Base-by-base conservation (phyloP, 2,329 filamentous ascomycete genomes). In the Pestalotiopsis sp. region DNA sequence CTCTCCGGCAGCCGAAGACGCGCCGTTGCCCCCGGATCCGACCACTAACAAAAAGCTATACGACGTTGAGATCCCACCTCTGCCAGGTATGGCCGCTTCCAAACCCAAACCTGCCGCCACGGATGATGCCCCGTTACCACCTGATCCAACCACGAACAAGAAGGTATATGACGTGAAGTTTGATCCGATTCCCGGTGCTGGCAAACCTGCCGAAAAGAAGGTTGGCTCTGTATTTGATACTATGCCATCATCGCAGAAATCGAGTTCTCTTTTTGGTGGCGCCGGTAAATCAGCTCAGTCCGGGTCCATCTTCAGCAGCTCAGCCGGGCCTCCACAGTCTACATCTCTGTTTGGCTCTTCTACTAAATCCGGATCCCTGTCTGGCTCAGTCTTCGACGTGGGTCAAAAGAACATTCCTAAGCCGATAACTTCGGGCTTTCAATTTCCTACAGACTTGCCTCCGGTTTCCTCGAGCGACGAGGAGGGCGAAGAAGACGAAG, bases 1-100 rank as follows among this genome's bases (percentile, higher is more conserved):
- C 68, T 69, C 74, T 20, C 68, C 73, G 27, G 58, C 65, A 63
- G 67, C 23, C 39, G 66, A 71, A 20, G 78, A 82, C 63, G 79
- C 81, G 9, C 83, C 84, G 23, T 70, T 85, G 12, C 83, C 85
- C 9, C 82, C 84, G 25, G 83, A 85, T 72, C 76, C 82, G 11
- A 78, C 78, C 4, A 81, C 76, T 71, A 81, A 81, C 23, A 78
- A 78, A 69, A 75, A 74, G 57, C 70, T 74, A 1, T 77, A 78
- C n/a, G 67, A 73, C 39, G 68, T 31, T 74, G 77, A 72, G 62
- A 66, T 75, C 7, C 74, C 75, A 7, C 69, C 73, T 31, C 69
- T 78, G n/a, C 75, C 76, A 59, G 74, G 69, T 31, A 63, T 73
- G 17, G 79, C 72, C 20, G 68, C 75, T 11, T 65, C 67, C 14